Evolutionary conservation across 495 filamentous ascomycete genomes (phyloP).

Genomic region (Trichoderma gamsii): DNA sequence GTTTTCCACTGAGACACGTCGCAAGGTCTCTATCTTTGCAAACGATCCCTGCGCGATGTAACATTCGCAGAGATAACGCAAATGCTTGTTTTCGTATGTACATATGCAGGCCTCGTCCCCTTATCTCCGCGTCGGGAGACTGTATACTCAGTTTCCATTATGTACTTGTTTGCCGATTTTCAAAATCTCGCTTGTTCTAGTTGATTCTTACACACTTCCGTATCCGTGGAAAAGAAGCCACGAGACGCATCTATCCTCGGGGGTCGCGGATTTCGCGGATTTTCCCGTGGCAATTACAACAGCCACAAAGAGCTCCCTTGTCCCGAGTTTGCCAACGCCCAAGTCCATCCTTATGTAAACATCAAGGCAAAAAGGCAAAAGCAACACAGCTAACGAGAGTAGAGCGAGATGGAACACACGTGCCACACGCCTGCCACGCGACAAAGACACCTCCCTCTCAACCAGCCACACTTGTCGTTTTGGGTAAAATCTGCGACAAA

Average conservation of each 20-base stretch:
- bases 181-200: neutral
- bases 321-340: too few relatives aligned
- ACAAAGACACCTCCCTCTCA: neutral
- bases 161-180: too few relatives aligned
- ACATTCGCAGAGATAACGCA: neutral
- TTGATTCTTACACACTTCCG: too few relatives aligned
- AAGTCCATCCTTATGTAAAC: too few relatives aligned
- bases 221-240: neutral
- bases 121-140: neutral
- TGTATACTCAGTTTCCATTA: too few relatives aligned
- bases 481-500: too few relatives aligned
- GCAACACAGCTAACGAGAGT: too few relatives aligned
- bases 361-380: too few relatives aligned
- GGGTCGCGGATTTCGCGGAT: too few relatives aligned
- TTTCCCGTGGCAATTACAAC: neutral
- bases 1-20: neutral
- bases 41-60: constrained; percentile 1
- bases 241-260: neutral
- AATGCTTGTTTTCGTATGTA: neutral
- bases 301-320: neutral
- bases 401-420: neutral
- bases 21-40: neutral
- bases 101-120: neutral
- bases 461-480: neutral
- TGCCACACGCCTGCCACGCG: constrained; percentile 5